Percentiles rank a stretch among this genome's conserved stretches.
These are phyloP conservation scores for Collybia sordida DNA, from an alignment of 768 basidiomycete genomes.

Conservation along the genomic window DNA sequence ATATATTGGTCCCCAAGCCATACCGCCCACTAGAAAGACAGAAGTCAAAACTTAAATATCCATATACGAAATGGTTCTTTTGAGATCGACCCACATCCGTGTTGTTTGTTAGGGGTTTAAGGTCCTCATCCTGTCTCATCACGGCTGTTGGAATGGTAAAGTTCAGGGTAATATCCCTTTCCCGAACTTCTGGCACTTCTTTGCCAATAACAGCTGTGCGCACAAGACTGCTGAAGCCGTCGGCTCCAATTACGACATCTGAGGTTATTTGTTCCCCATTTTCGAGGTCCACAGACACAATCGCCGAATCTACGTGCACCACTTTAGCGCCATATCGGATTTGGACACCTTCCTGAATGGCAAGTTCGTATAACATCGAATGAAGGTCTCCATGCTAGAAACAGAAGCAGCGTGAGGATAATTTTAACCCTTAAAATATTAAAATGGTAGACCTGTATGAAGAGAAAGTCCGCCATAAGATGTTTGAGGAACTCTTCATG, in stretches of 20 bases:
- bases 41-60: not conserved
- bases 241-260: constrained; percentile 62
- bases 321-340: constrained; percentile 42
- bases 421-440: not conserved
- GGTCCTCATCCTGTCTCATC: constrained; percentile 31
- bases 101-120: constrained; percentile 23
- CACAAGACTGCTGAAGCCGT: constrained; percentile 48
- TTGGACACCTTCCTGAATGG: constrained; percentile 44
- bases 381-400: constrained; percentile 54
- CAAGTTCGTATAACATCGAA: constrained; percentile 44
- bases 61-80: not conserved
- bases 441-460: constrained; percentile 24
- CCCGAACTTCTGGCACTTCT: constrained; percentile 18
- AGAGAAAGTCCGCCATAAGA: constrained; percentile 31
- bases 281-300: constrained; percentile 35
- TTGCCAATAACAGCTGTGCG: constrained; percentile 30
- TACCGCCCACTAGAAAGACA: constrained; percentile 28
- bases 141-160: constrained; percentile 29
- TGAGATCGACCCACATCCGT: constrained; percentile 25
- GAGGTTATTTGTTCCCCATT: constrained; percentile 42
- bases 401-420: not conserved
- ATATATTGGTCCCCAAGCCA: constrained; percentile 29
- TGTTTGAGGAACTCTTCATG: constrained; percentile 45
- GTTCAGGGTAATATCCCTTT: constrained; percentile 27
- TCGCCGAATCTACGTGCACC: constrained; percentile 23